Evolutionary conservation across 192 early-diverging fungal genomes (phyloP), one percentile per base, ranked within the genome.

Genomic region (Backusella circina): DNA sequence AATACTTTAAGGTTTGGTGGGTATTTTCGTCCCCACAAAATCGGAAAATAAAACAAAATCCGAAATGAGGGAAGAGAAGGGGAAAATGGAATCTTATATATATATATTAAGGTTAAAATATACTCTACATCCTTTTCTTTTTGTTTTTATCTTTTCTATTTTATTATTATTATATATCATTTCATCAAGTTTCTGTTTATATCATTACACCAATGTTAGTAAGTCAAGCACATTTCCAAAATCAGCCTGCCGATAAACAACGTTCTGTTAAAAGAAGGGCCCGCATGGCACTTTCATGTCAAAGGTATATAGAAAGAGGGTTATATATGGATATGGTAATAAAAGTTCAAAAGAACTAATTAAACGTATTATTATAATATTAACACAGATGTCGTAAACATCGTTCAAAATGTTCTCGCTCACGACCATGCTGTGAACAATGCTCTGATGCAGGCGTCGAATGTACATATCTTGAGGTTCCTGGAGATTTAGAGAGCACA

Each of bases 401-500:
- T 35, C 71, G 79, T 2, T 81, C 79, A 6, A 81, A 77, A 39
- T 81, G 79, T 65, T 81, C 79, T 38, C 57, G 79, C 0, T 71
- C 72, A 51, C 64, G 79, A 26, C 79, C 79, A 30, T 57, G 26
- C 15, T 81, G 79, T 69, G 68, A 71, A 12, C 75, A 81, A 71
- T 81, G 79, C 31, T 28, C 39, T 26, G 41, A 44, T 3, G 75
- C 75, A 2, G 79, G 67, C 3, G 57, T 73, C 13, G 75, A 66
- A 18, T 81, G 79, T 71, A 54, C 26, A 21, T 81, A 81, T 13
- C 33, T 81, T 3, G 75, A 81, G 23, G 44, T 67, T 15, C 79
- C 79, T n/a, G 79, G 79, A 15, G 79, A 81, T 74, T 36, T 81
- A 16, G 79, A 81, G 54, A 81, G 79, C 35, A 81, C 79, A 9